phyloP scores from a whole-genome alignment of 352 stramenopile genomes.

The Globisporangium heterothallicum region DNA sequence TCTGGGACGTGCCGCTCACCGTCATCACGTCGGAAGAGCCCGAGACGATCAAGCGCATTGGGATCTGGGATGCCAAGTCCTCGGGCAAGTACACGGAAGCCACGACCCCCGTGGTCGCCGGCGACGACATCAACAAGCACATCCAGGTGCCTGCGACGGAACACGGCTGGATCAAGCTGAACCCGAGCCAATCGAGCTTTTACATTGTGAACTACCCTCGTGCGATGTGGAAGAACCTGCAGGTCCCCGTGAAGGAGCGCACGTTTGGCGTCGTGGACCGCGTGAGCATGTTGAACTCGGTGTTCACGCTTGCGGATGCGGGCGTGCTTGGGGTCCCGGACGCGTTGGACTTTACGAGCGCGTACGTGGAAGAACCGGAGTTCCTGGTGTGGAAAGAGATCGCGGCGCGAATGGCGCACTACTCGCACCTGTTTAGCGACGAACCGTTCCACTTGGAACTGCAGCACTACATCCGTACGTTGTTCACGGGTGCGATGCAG shows the following conservation, averaged over 20 bases:
- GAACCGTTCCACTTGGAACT: slow-evolving; percentile 50
- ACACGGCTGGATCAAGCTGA: slow-evolving; percentile 93
- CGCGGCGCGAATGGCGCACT: slow-evolving; percentile 42
- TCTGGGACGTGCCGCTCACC: slow-evolving; percentile 88
- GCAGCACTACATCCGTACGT: slow-evolving; percentile 43
- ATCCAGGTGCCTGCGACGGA: slow-evolving; percentile 43
- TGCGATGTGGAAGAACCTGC: slow-evolving; percentile 81
- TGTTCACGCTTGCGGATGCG: slow-evolving; percentile 86
- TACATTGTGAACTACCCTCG: slow-evolving; percentile 92
- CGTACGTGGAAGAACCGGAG: slow-evolving; percentile 52
- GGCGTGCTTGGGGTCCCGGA: slow-evolving; percentile 41
- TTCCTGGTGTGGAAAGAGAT: slow-evolving; percentile 70
- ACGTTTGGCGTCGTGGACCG: slow-evolving; percentile 82
- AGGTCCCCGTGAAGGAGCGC: slow-evolving; percentile 40
- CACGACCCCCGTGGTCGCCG: slow-evolving; percentile 45
- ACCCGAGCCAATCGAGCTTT: slow-evolving; percentile 92
- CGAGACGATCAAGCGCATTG: slow-evolving; percentile 37
- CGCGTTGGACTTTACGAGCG: slow-evolving; percentile 54
- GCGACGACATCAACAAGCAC: slow-evolving; percentile 81
- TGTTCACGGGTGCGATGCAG: slow-evolving; percentile 53
- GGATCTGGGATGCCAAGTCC: slow-evolving; percentile 69
- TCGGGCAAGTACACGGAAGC: slow-evolving; percentile 12
- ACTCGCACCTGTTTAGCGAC: slow-evolving; percentile 43
- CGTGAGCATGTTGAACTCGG: slow-evolving; percentile 89
- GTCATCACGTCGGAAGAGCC: slow-evolving; percentile 46